Evolutionary conservation across 768 basidiomycete species (phyloP), one percentile per base, ranked within the genome.

Genomic region (Kwoniella europaea): DNA sequence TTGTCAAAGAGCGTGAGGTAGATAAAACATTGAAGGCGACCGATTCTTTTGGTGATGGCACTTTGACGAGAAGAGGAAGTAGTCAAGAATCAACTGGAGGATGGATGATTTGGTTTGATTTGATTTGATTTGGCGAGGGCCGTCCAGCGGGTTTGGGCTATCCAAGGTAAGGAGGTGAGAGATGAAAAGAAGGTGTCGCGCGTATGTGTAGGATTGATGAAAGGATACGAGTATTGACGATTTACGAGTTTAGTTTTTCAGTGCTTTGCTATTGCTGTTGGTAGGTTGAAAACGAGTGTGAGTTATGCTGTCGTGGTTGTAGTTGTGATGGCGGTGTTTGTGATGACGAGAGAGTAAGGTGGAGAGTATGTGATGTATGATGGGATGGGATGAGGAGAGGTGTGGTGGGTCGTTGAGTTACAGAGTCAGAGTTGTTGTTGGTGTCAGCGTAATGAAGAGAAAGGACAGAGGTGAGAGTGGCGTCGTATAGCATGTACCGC

Each of bases 351-450:
- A 50, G 46, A 10, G 46, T 50, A 18, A 50, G 15, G 46, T 50
- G 46, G 46, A 15, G 12, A 50, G 46, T 13, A 15, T 12, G 16
- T 50, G 46, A 15, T 15, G 46, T 50, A 50, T 35, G 35, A 50
- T 15, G 46, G 46, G 12, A 6, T 15, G 42, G 16, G 18, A 42
- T 42, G 15, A 20, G 15, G 9, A 43, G 27, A 42, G 35, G 41
- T 42, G 59, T 43, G 27, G 27, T 27, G 59, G 59, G 59, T 61
- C 13, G 59, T 61, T 61, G 22, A 43, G 59, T n/a, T 61, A n/a
- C 10, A 42, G 10, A 43, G n/a, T n/a, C 13, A 29, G 29, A 61
- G 18, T 43, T 9, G 59, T 15, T 16, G 35, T 18, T 7, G 42
- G 16, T 44, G 59, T 18, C 18, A 50, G 46, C 18, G 16, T 61